Conservation (phyloP, 441 rosid species). For the Gossypium gossypioides region DNA sequence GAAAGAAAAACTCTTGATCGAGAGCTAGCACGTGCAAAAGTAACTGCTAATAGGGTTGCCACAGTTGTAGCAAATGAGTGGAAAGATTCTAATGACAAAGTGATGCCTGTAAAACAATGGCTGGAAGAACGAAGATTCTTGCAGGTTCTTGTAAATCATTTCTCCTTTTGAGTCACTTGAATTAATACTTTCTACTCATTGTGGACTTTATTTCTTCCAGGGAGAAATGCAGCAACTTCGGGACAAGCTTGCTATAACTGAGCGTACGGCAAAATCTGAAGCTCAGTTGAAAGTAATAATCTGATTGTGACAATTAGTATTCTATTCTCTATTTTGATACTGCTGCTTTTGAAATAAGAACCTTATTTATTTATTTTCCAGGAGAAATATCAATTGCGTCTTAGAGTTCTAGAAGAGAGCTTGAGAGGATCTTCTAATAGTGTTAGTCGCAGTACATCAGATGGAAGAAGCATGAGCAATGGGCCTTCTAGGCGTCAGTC, state of each 20-base stretch:
- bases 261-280: slow-evolving; percentile 88
- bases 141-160: slow-evolving; percentile 46
- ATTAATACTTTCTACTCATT: slow-evolving; percentile 3
- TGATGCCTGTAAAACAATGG: slow-evolving; percentile 99
- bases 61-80: slow-evolving; percentile 96
- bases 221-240: slow-evolving; percentile 99
- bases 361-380: slow-evolving; percentile 20
- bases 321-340: slow-evolving; percentile 1
- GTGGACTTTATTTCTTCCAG: slow-evolving; percentile 28
- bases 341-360: slow-evolving; percentile 16
- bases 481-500: slow-evolving; percentile 95
- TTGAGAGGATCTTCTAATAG: slow-evolving; percentile 67
- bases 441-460: slow-evolving; percentile 40
- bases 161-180: slow-evolving; percentile 4
- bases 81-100: slow-evolving; percentile 97
- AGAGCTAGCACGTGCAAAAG: slow-evolving; percentile 96
- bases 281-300: slow-evolving; percentile 73
- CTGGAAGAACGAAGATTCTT: slow-evolving; percentile 89
- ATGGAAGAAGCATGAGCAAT: slow-evolving; percentile 75
- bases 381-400: slow-evolving; percentile 85
- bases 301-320: slow-evolving; percentile 9
- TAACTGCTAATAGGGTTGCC: slow-evolving; percentile 90
- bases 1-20: slow-evolving; percentile 94
- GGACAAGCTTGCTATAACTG: slow-evolving; percentile 74
- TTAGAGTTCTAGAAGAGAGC: slow-evolving; percentile 83